These are phyloP conservation scores for Metschnikowia cubensis DNA, from an alignment of 805 yeast species.

Conservation along the genomic window DNA sequence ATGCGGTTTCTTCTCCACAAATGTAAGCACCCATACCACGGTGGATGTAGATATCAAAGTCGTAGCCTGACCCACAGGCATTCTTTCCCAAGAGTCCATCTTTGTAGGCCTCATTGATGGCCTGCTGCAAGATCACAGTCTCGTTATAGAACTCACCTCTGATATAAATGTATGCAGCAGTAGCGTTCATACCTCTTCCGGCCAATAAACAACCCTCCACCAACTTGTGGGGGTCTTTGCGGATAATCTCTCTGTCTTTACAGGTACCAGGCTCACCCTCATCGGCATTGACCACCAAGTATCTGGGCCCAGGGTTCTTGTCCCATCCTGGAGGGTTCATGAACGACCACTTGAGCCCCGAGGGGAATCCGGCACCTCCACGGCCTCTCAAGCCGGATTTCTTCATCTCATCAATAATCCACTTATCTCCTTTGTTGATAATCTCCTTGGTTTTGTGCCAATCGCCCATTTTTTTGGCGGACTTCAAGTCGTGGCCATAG, in stretches of 20 bases:
- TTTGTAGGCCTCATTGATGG: slow-evolving; percentile 83
- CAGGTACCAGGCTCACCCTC: slow-evolving; percentile 96
- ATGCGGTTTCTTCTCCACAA: slow-evolving; percentile 90
- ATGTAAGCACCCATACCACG: slow-evolving; percentile 93
- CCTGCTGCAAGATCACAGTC: slow-evolving; percentile 66
- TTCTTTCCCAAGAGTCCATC: slow-evolving; percentile 78
- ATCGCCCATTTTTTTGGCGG: slow-evolving; percentile 78
- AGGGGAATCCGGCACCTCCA: slow-evolving; percentile 93
- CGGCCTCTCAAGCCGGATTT: slow-evolving; percentile 84
- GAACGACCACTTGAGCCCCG: slow-evolving; percentile 87
- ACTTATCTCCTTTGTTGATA: slow-evolving; percentile 74
- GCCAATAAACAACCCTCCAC: slow-evolving; percentile 89
- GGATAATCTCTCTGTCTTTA: slow-evolving; percentile 85
- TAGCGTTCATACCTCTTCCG: slow-evolving; percentile 89
- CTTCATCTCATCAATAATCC: slow-evolving; percentile 88
- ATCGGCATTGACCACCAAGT: slow-evolving; percentile 86
- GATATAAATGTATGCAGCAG: slow-evolving; percentile 88
- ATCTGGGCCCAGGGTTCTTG: slow-evolving; percentile 83
- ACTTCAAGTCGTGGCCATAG: slow-evolving; percentile 71
- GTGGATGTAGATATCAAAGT: slow-evolving; percentile 78
- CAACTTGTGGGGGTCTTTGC: slow-evolving; percentile 88
- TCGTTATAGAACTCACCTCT: slow-evolving; percentile 89
- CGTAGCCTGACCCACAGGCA: slow-evolving; percentile 85
- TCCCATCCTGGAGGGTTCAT: slow-evolving; percentile 98
- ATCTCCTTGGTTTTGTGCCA: slow-evolving; percentile 91